Conservation (phyloP, 805 yeast genomes). For the Schwanniomyces vanrijiae region DNA sequence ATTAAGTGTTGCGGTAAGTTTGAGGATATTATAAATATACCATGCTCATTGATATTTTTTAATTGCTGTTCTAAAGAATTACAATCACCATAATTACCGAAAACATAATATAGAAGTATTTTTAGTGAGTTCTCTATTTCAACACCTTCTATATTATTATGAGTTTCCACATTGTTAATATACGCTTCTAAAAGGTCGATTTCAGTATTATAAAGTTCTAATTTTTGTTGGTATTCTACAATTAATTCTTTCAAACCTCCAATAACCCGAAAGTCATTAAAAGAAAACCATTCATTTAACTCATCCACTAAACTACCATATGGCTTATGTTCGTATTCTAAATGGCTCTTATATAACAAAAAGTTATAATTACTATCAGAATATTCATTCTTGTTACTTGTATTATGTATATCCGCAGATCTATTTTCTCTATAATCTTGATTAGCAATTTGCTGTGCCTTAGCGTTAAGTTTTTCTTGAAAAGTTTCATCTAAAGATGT, state of each 20-base stretch:
- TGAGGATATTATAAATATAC: background rate
- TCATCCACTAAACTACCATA: slow-evolving; percentile 25
- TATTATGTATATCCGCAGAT: background rate
- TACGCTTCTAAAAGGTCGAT: background rate
- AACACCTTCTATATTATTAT: background rate
- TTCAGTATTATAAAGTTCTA: background rate
- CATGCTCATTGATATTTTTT: slow-evolving; percentile 9
- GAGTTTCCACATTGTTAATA: background rate
- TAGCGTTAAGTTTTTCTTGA: slow-evolving; percentile 40
- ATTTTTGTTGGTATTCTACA: slow-evolving; percentile 5
- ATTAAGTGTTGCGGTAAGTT: background rate
- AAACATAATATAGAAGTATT: slow-evolving; percentile 20
- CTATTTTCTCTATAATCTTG: slow-evolving; percentile 5
- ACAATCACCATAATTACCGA: slow-evolving; percentile 22
- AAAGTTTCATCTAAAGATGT: slow-evolving; percentile 39
- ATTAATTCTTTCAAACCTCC: slow-evolving; percentile 16
- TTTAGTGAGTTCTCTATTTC: slow-evolving; percentile 6
- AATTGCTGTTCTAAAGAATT: slow-evolving; percentile 14
- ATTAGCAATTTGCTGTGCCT: slow-evolving; percentile 38
- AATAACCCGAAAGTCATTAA: slow-evolving; percentile 25
- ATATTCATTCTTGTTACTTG: background rate
- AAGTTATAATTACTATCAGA: slow-evolving; percentile 19
- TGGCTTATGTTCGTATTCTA: slow-evolving; percentile 31
- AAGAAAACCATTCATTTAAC: slow-evolving; percentile 39
- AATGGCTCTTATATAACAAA: slow-evolving; percentile 28